Evolutionary conservation across 257 asterid genomes (phyloP), one percentile per base, ranked within the genome.

Genomic region (Avicennia marina): DNA sequence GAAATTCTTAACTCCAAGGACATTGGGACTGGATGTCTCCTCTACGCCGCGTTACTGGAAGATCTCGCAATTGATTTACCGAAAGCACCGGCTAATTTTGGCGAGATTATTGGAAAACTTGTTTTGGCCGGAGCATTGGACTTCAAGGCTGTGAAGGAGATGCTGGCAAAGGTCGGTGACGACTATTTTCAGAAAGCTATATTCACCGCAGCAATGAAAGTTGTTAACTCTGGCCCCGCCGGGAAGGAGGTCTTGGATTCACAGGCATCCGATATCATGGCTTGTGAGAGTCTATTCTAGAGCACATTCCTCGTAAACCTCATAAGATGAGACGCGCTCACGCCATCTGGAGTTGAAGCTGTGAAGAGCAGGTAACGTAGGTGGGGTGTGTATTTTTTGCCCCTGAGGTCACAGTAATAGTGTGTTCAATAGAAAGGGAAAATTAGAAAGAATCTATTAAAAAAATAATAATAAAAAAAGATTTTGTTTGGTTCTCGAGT

Each of bases 61-160:
- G 99, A 93, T 57, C 80, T 93, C 0, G 96, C 90, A 57, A 84
- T 93, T 26, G 99, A 93, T 66, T 63, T 93, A 18, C 99, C 99
- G 1, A 93, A 77, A 67, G 95, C 99, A 0, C 99, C 99, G 0
- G 61, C 72, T 16, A 67, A 72, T 63, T 89, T 89, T 27, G 99
- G 96, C 11, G 90, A 80, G 77, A 81, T 94, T 25, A 56, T 94
- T 12, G 95, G 90, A 3, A 71, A 60, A 24, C 69, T 89, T 2
- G 74, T 89, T 33, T 50, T 94, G 79, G 75, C 75, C 4, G 83
- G 84, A 53, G 74, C 48, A 12, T 49, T 84, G 71, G 78, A 86
- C 78, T 89, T 93, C 71, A 82, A 79, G 66, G 70, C 54, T 0
- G 88, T 82, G 49, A 26, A n/a, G 18, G 94, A 86, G 77, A 80